Evolutionary conservation across 768 basidiomycete genomes (phyloP).

Genomic region (Sistotremastrum suecicum): DNA sequence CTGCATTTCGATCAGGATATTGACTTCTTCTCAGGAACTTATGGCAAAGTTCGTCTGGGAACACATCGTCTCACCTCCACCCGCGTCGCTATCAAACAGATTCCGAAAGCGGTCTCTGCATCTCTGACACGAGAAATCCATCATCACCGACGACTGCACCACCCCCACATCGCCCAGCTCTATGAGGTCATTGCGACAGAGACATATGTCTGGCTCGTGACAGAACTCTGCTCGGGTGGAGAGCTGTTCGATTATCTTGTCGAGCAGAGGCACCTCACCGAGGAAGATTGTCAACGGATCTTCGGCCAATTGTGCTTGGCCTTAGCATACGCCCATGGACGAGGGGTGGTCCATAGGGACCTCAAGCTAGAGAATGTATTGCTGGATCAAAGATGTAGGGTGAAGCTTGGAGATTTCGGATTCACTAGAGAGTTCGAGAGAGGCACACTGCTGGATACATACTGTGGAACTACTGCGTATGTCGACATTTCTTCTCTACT

Average conservation of each 20-base stretch:
- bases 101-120: conserved; percentile 85
- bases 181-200: conserved; percentile 98
- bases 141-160: conserved; percentile 93
- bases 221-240: conserved; percentile 92
- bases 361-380: conserved; percentile 93
- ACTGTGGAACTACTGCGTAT: conserved; percentile 84
- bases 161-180: conserved; percentile 89
- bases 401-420: conserved; percentile 92
- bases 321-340: conserved; percentile 82
- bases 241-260: conserved; percentile 97
- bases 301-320: conserved; percentile 96
- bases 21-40: conserved; percentile 48
- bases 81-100: conserved; percentile 94
- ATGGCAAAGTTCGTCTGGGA: conserved; percentile 90
- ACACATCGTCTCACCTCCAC: conserved; percentile 86
- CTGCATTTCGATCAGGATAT: background rate
- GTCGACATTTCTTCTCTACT: background rate
- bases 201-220: conserved; percentile 89
- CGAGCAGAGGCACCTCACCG: conserved; percentile 78
- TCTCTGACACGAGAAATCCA: conserved; percentile 94
- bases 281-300: conserved; percentile 72
- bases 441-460: conserved; percentile 73
- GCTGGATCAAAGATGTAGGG: conserved; percentile 76
- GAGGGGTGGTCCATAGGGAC: conserved; percentile 92
- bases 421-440: conserved; percentile 87